Conservation (phyloP, 768 basidiomycete species). For the Podaxis carcinomalis region DNA sequence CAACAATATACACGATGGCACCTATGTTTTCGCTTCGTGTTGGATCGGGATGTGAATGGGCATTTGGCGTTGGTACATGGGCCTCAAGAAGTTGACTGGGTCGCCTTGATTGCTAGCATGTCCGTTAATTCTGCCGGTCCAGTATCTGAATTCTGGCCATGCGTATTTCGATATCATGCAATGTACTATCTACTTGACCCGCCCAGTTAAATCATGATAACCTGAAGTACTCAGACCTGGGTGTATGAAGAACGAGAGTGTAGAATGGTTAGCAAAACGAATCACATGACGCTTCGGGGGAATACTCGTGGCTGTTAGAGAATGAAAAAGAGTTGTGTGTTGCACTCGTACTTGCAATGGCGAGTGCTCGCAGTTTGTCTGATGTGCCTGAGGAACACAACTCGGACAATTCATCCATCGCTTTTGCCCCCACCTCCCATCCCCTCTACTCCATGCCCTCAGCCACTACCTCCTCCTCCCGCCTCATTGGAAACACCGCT, state of each 20-base stretch:
- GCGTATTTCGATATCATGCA: no score
- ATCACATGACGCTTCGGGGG: no score
- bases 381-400: conserved; percentile 31
- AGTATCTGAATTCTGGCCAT: no score
- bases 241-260: no score
- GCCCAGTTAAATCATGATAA: no score
- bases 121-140: no score
- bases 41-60: conserved; percentile 93
- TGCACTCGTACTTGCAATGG: background rate
- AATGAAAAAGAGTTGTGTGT: background rate
- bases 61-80: conserved; percentile 58
- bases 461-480: background rate
- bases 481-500: background rate
- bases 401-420: conserved; percentile 2
- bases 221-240: no score
- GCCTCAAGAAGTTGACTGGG: no score
- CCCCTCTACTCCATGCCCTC: background rate
- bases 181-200: no score
- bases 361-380: conserved; percentile 16
- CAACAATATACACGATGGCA: conserved; percentile 96
- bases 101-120: no score
- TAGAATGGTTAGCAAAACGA: no score
- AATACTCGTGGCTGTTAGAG: no score
- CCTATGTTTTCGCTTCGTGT: conserved; percentile 94
- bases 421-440: background rate